Conservation (phyloP, 768 basidiomycete species). For the Amanita rimosa region DNA sequence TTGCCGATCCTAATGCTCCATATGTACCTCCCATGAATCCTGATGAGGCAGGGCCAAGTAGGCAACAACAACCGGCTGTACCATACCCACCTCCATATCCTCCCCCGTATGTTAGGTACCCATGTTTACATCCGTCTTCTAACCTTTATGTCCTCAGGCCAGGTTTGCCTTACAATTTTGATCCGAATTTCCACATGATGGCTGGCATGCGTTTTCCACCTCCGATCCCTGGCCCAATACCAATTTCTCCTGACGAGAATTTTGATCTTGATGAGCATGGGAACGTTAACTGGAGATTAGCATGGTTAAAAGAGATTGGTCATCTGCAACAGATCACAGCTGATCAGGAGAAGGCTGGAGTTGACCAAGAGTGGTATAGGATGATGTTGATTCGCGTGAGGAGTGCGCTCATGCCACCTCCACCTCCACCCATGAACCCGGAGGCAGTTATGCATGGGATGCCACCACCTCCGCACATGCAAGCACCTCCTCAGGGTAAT, state of each 20-base stretch:
- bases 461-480: slow-evolving; percentile 25
- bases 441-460: slow-evolving; percentile 36
- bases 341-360: slow-evolving; percentile 75
- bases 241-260: slow-evolving; percentile 52
- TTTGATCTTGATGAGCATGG: slow-evolving; percentile 71
- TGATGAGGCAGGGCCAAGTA: slow-evolving; percentile 50
- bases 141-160: slow-evolving; percentile 6
- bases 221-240: slow-evolving; percentile 37
- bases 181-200: slow-evolving; percentile 63
- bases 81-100: slow-evolving; percentile 55
- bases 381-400: slow-evolving; percentile 80
- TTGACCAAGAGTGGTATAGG: slow-evolving; percentile 75
- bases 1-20: slow-evolving; percentile 44
- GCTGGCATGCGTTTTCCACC: slow-evolving; percentile 56
- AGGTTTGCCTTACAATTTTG: slow-evolving; percentile 39
- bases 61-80: slow-evolving; percentile 30
- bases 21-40: slow-evolving; percentile 47
- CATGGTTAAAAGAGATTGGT: slow-evolving; percentile 73
- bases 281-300: slow-evolving; percentile 67
- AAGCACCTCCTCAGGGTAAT: slow-evolving; percentile 25
- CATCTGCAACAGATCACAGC: slow-evolving; percentile 65
- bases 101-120: slow-evolving; percentile 29
- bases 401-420: slow-evolving; percentile 47
- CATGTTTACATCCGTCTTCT: background rate
- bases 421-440: slow-evolving; percentile 35